phyloP scores from a whole-genome alignment of 2,329 filamentous ascomycete species.

The Cladosporium austrohemisphaericum region DNA sequence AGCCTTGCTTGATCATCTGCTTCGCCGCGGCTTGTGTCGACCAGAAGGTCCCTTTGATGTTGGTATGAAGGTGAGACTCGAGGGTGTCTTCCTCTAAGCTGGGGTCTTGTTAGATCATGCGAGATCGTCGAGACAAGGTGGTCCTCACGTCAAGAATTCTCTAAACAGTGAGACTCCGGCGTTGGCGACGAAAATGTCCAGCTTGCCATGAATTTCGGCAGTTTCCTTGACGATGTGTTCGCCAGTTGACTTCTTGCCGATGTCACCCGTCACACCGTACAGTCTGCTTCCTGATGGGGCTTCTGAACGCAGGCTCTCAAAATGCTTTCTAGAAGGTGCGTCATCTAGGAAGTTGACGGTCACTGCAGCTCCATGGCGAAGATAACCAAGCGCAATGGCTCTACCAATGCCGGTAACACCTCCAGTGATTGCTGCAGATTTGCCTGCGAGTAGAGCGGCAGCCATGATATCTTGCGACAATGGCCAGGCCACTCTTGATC shows the following conservation, averaged over 20 bases:
- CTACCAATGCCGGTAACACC: conserved; percentile 82
- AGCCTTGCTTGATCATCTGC: conserved; percentile 64
- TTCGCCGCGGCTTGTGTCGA: conserved; percentile 77
- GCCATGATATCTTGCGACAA: conserved; percentile 13
- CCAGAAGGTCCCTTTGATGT: conserved; percentile 85
- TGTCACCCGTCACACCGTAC: conserved; percentile 69
- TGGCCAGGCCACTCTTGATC: too few species aligned
- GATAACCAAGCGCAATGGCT: conserved; percentile 75
- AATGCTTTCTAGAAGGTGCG: conserved; percentile 45
- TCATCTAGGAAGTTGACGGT: conserved; percentile 74
- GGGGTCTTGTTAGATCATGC: neutral
- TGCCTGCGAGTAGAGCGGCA: conserved; percentile 62
- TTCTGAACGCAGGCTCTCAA: conserved; percentile 33
- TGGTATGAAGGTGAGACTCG: conserved; percentile 64
- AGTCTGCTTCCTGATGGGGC: neutral
- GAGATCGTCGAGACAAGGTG: neutral
- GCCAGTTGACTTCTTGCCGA: conserved; percentile 70
- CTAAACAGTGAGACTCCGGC: conserved; percentile 85
- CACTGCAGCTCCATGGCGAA: conserved; percentile 70
- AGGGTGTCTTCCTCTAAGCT: conserved; percentile 9
- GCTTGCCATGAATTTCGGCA: conserved; percentile 55
- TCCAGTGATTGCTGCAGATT: conserved; percentile 81
- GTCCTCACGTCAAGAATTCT: conserved; percentile 67
- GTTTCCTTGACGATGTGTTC: conserved; percentile 62
- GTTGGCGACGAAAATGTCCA: conserved; percentile 76